Evolutionary conservation across 1,139 yeast species (phyloP), one percentile per base, ranked within the genome.

Genomic region (Eremothecium cymbalariae): DNA sequence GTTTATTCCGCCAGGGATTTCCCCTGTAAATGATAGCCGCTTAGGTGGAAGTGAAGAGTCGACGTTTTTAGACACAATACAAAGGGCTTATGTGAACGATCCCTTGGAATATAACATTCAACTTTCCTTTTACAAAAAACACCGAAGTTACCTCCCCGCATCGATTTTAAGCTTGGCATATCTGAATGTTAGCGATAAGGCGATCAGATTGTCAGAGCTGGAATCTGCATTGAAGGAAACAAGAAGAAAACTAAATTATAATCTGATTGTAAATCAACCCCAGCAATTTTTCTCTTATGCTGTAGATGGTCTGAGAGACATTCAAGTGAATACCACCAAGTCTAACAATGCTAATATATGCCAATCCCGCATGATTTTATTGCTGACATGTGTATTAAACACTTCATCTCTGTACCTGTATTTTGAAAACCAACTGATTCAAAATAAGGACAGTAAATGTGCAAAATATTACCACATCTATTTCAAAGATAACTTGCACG

Each of bases 361-460:
- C 16, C 16, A 28, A n/a, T 13, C 25, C 9, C 32, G 25, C 14
- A 28, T 28, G 3, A 12, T 19, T 12, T 32, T 35, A 6, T 14
- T 33, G 2, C 28, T 22, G 13, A 12, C 23, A 8, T 18, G 36
- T 8, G 29, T 35, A 2, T 25, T 28, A 15, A 17, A 27, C 9
- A 27, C 25, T 19, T 20, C 18, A 4, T 12, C 38, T 6, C 20
- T 35, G 15, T 35, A 32, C 18, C 19, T 35, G 17, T 35, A 31
- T 17, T 35, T 35, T 25, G 38, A 35, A 16, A 18, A 28, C 16
- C 25, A 11, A 8, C 31, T 33, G 21, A 15, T 17, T 11, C n/a
- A 16, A 17, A 14, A 16, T 9, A n/a, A 18, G n/a, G 13, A n/a
- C 16, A 14, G 17, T 17, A 11, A n/a, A 4, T 19, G 11, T 14